These are phyloP conservation scores for Datura wrightii DNA, from an alignment of 257 asterid species.

Conservation along the genomic window DNA sequence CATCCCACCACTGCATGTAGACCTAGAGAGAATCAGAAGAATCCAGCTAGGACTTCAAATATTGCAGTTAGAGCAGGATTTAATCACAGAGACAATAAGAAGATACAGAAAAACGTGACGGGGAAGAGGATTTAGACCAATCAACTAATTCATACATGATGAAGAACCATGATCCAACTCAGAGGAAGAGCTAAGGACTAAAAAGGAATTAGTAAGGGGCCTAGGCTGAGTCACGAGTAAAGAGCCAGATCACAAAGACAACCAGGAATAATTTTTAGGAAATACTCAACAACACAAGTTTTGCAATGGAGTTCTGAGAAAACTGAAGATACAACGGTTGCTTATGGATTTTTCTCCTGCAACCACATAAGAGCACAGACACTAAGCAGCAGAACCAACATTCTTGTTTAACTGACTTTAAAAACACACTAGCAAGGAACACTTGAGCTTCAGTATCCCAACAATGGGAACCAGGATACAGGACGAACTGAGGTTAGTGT, in stretches of 20 bases:
- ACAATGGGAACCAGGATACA: not conserved
- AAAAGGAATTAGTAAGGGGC: slow-evolving; percentile 3
- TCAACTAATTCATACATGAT: slow-evolving; percentile 11
- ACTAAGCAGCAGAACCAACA: not conserved
- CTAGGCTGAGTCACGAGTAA: not conserved
- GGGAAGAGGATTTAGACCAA: slow-evolving; percentile 12
- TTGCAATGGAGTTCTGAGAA: slow-evolving; percentile 18
- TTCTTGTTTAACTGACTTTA: not conserved
- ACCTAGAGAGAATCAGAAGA: slow-evolving; percentile 27
- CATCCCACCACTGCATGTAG: slow-evolving; percentile 88
- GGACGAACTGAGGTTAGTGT: slow-evolving; percentile 12
- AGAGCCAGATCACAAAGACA: not conserved
- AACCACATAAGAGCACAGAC: slow-evolving; percentile 3
- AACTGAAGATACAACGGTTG: not conserved
- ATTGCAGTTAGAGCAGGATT: not conserved
- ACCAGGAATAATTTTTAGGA: not conserved
- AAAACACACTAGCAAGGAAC: slow-evolving; percentile 23
- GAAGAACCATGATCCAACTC: slow-evolving; percentile 9
- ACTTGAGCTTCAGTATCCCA: not conserved
- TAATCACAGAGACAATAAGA: not conserved
- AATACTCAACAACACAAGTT: not conserved
- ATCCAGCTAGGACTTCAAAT: slow-evolving; percentile 30
- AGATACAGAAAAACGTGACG: slow-evolving; percentile 16
- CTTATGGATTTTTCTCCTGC: not conserved
- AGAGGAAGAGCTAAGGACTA: not conserved